Conservation (phyloP, 345 rosid species). For the Citrus maxima region DNA sequence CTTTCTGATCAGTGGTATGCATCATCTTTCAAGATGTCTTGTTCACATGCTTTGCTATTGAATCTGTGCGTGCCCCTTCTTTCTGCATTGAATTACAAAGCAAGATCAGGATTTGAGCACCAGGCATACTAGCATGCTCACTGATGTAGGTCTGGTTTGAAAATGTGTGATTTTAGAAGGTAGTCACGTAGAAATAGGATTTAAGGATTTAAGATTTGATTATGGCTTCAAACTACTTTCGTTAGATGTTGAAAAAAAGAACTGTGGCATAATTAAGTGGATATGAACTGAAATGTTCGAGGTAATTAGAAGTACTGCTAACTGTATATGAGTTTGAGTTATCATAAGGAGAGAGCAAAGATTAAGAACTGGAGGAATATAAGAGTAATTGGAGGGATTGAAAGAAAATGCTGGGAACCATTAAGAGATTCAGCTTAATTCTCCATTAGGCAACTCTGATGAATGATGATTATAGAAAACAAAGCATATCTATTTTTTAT, state of each 20-base stretch:
- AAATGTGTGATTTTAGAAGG: background rate
- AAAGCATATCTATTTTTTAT: background rate
- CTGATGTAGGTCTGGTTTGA: background rate
- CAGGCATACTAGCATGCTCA: background rate
- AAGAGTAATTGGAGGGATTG: background rate
- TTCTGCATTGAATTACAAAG: background rate
- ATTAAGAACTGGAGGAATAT: background rate
- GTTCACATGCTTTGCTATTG: background rate
- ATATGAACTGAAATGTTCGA: background rate
- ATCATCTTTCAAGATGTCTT: background rate
- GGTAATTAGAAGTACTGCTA: background rate
- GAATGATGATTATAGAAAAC: background rate
- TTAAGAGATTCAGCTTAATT: background rate
- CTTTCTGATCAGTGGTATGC: constrained; percentile 90
- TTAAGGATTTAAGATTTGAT: background rate
- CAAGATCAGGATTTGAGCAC: background rate
- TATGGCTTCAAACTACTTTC: background rate
- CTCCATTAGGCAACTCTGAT: background rate
- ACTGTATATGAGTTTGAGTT: background rate
- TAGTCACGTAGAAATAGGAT: background rate
- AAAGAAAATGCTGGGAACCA: background rate
- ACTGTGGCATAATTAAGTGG: background rate
- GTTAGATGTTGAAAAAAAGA: background rate
- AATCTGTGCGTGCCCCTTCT: background rate
- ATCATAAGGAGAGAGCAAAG: background rate